phyloP scores from a whole-genome alignment of 2,329 filamentous ascomycete species.

The Xylaria sp. region DNA sequence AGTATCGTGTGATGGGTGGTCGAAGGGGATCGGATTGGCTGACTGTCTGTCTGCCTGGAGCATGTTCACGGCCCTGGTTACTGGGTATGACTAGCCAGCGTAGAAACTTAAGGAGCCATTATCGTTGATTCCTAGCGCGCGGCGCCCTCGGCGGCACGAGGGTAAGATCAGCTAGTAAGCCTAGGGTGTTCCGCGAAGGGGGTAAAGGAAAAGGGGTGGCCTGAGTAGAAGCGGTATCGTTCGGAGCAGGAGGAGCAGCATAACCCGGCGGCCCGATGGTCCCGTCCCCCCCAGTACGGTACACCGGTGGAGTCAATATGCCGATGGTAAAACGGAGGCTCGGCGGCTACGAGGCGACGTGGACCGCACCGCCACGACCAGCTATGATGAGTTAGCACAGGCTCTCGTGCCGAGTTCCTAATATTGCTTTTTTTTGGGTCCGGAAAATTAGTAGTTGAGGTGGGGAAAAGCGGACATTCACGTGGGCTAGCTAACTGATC shows the following conservation, averaged over 20 bases:
- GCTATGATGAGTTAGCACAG: neutral
- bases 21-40: constrained; percentile 3
- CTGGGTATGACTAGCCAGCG: constrained; percentile 11
- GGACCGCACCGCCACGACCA: no score
- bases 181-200: neutral
- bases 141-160: constrained; percentile 10
- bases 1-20: constrained; percentile 13
- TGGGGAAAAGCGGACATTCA: no score
- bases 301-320: neutral
- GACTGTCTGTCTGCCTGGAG: constrained; percentile 5
- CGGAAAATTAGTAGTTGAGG: no score
- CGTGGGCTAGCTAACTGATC: no score
- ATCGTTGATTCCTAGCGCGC: constrained; percentile 14
- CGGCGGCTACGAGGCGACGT: no score
- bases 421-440: no score
- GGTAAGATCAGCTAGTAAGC: neutral
- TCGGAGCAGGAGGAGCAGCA: neutral
- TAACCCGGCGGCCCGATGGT: neutral
- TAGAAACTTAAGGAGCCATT: constrained; percentile 12
- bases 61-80: constrained; percentile 15
- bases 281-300: neutral
- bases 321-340: constrained; percentile 8
- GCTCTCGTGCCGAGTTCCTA: neutral
- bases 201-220: neutral
- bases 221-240: constrained; percentile 1